A percentile compares a stretch with the other conserved stretches of the same genome.
phyloP scores from a whole-genome alignment of 257 asterid genomes.

The Lycium ferocissimum region DNA sequence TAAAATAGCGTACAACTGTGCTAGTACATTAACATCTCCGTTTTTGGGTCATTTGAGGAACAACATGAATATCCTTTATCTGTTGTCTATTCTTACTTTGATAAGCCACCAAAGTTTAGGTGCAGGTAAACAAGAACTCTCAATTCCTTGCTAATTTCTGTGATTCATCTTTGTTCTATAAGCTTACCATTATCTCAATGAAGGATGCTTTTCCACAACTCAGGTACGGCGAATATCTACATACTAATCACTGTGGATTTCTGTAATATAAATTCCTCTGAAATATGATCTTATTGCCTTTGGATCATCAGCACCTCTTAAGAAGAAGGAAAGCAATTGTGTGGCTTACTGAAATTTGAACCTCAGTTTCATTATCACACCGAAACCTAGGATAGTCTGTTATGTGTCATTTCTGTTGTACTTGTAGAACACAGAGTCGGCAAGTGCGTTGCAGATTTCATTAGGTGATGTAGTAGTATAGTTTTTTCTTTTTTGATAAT shows the following conservation, averaged over 20 bases:
- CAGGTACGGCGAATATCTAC: not conserved
- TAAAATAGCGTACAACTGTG: not conserved
- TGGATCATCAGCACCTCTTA: not conserved
- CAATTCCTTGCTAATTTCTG: not conserved
- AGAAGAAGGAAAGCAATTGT: not conserved
- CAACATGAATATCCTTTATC: not conserved
- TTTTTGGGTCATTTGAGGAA: not conserved
- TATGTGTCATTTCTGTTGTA: not conserved
- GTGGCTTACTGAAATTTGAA: constrained; percentile 2
- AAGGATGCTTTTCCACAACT: not conserved
- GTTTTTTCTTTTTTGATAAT: not conserved
- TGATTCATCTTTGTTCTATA: constrained; percentile 3
- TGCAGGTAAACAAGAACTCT: not conserved
- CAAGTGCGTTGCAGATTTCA: not conserved
- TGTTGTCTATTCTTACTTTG: not conserved
- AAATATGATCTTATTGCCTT: not conserved
- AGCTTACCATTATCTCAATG: not conserved
- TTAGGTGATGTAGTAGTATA: not conserved
- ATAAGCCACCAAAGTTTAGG: not conserved
- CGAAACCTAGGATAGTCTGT: not conserved
- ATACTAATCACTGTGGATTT: not conserved
- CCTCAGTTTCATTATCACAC: not conserved
- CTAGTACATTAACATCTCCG: not conserved
- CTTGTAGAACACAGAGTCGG: not conserved
- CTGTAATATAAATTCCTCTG: not conserved